Evolutionary conservation across 108 stramenopile species (phyloP), one percentile per base, ranked within the genome.

Genomic region (Bacterosira constricta): DNA sequence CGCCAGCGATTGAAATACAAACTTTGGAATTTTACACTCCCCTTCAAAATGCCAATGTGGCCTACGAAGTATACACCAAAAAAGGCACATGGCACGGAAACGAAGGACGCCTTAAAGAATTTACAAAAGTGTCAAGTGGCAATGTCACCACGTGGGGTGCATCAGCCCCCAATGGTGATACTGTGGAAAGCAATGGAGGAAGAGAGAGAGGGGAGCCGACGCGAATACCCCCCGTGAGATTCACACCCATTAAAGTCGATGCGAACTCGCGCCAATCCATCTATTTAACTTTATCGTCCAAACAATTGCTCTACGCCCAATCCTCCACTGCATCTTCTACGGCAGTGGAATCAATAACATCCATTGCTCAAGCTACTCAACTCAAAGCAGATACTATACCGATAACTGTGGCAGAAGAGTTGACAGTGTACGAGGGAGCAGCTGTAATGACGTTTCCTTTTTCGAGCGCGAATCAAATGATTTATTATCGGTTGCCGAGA

Each of bases 401-500:
- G 10, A n/a, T 72, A 23, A 15, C 49, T 23, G 0, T 2, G 21
- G 54, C 60, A 1, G 18, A 34, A 15, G 51, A 72, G 9, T 27
- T 72, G 50, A 42, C 30, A 9, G 31, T 72, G 1, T 72, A 72
- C 31, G 36, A 39, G 10, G 71, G 71, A n/a, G 71, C 61, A 1
- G 60, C 61, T 0, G 61, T 54, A 0, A 72, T 72, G 71, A 54
- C 35, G 1, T 62, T 55, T 63, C 71, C 71, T 1, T 34, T 72
- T 1, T 30, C 26, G 45, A 52, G 54, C 17, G 61, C 61, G 3
- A 63, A 62, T 32, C 35, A 51, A 39, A 13, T 52, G 6, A 60
- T 72, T 26, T 72, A 39, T 54, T 72, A 63, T 72, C 51, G 60
- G 6, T 29, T 47, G 6, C 71, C 71, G 15, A 20, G 71, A 36